A percentile compares a stretch with the other conserved stretches of the same genome.
Evolutionary conservation across 345 rosid genomes (phyloP).

Genomic region (Rhizophora apiculata): DNA sequence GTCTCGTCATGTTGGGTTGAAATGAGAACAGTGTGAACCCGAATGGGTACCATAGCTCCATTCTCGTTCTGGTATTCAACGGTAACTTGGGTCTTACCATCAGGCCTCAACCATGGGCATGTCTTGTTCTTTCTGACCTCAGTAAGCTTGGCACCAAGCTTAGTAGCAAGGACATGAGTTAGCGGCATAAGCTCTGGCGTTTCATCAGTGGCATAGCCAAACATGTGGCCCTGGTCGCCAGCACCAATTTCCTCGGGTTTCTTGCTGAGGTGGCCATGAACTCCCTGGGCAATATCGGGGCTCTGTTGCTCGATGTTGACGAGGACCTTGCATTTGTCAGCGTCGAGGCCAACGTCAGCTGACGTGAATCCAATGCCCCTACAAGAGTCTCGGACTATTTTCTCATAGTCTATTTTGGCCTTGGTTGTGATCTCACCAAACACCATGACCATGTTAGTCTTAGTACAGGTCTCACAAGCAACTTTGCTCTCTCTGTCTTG

Average conservation of each 20-base stretch:
- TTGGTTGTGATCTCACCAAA: constrained; percentile 79
- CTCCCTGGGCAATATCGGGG: constrained; percentile 81
- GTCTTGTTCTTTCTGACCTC: constrained; percentile 80
- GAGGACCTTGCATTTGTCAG: constrained; percentile 66
- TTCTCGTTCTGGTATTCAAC: constrained; percentile 60
- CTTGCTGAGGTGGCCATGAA: constrained; percentile 72
- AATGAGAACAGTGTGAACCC: constrained; percentile 76
- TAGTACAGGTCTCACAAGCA: constrained; percentile 77
- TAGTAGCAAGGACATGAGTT: constrained; percentile 72
- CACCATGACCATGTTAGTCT: constrained; percentile 83
- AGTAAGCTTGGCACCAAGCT: constrained; percentile 81
- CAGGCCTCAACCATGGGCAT: constrained; percentile 81
- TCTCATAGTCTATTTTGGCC: constrained; percentile 67
- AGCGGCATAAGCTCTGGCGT: constrained; percentile 75
- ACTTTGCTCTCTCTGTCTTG: constrained; percentile 86
- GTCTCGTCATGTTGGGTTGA: constrained; percentile 80
- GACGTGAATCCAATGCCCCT: constrained; percentile 68
- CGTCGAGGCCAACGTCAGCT: constrained; percentile 74
- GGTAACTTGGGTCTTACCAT: constrained; percentile 80
- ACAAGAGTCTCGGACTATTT: constrained; percentile 67
- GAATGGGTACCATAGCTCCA: constrained; percentile 67
- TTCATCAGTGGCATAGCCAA: constrained; percentile 74
- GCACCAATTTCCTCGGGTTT: constrained; percentile 84
- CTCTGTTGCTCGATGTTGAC: constrained; percentile 80
- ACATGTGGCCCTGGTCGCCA: constrained; percentile 85